Conservation (phyloP, 495 filamentous ascomycete species). For the Penicillium daleae region DNA sequence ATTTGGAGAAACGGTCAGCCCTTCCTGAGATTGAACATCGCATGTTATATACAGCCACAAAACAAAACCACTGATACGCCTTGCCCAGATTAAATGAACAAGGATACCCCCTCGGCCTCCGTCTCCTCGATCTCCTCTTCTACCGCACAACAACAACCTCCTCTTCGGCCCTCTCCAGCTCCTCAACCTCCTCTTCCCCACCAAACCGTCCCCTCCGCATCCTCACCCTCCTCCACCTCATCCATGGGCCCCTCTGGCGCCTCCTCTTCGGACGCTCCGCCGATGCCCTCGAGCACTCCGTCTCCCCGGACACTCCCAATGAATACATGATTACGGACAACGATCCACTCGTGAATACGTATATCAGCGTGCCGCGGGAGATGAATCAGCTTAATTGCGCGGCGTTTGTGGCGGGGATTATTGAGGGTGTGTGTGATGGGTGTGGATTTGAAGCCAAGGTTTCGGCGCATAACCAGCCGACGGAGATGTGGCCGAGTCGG, state of each 20-base stretch:
- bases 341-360: conserved; percentile 91
- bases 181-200: conserved; percentile 65
- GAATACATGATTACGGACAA: conserved; percentile 99
- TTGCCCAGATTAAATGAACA: conserved; percentile 83
- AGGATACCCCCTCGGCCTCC: conserved; percentile 92
- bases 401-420: conserved; percentile 90
- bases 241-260: conserved; percentile 86
- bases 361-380: conserved; percentile 89
- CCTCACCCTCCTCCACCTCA: conserved; percentile 90
- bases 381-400: conserved; percentile 97
- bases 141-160: conserved; percentile 61
- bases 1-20: conserved; percentile 85
- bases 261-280: conserved; percentile 90
- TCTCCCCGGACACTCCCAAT: conserved; percentile 75
- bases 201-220: conserved; percentile 83
- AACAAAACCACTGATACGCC: background rate
- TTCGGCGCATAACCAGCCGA: conserved; percentile 84
- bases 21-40: background rate
- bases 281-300: conserved; percentile 87
- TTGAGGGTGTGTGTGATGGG: conserved; percentile 94
- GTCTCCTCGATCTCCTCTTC: conserved; percentile 92
- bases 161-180: conserved; percentile 83
- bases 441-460: conserved; percentile 87
- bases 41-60: background rate
- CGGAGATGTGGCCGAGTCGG: conserved; percentile 89